phyloP scores from a whole-genome alignment of 1,284 basidiomycete genomes.

The Trichosporon ovoides region DNA sequence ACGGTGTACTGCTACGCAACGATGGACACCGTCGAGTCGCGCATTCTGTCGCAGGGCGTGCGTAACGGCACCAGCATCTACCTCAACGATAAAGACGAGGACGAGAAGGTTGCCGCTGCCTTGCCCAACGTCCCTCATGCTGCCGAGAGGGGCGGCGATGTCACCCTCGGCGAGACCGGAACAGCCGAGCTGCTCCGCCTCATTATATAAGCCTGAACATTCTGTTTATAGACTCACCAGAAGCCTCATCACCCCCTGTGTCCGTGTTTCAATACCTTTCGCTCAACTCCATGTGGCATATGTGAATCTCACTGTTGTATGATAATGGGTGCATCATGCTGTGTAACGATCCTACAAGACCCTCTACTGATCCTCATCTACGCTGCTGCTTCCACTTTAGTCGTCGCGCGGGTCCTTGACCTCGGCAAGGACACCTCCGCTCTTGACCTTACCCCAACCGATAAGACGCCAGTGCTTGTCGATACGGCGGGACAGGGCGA shows the following conservation, averaged over 20 bases:
- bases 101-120: slow-evolving; percentile 25
- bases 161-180: slow-evolving; percentile 18
- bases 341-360: slow-evolving; percentile 4
- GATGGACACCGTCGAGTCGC: slow-evolving; percentile 44
- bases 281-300: neutral
- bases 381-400: neutral
- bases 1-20: slow-evolving; percentile 47
- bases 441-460: slow-evolving; percentile 48
- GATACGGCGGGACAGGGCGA: slow-evolving; percentile 82
- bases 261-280: too few species aligned
- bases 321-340: slow-evolving; percentile 5
- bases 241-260: too few species aligned
- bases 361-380: slow-evolving; percentile 2
- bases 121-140: slow-evolving; percentile 41
- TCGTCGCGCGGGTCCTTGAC: slow-evolving; percentile 26
- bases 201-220: neutral
- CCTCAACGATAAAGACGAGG: slow-evolving; percentile 31
- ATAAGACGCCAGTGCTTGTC: slow-evolving; percentile 90
- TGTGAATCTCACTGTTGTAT: neutral
- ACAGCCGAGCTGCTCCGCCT: neutral
- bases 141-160: slow-evolving; percentile 41
- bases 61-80: slow-evolving; percentile 45
- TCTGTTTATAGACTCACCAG: too few species aligned
- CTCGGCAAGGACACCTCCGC: slow-evolving; percentile 42
- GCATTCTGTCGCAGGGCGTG: slow-evolving; percentile 41